Percentiles rank a stretch among this genome's conserved stretches.
Conservation (phyloP, 495 filamentous ascomycete genomes). For the Penicillium odoratum region DNA sequence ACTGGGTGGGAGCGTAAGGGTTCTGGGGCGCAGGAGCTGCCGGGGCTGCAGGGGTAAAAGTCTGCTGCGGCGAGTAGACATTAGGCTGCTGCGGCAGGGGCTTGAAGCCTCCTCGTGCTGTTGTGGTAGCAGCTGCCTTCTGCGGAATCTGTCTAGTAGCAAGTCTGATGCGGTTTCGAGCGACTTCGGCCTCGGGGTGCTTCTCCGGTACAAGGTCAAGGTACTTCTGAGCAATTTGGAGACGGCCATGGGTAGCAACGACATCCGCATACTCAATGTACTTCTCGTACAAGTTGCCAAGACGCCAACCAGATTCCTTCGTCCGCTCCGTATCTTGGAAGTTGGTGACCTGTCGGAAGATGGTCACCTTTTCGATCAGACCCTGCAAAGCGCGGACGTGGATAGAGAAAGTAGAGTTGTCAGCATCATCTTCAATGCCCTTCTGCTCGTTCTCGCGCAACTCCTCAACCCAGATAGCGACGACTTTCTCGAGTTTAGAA, state of each 20-base stretch:
- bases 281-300: slow-evolving; percentile 84
- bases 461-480: slow-evolving; percentile 89
- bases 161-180: slow-evolving; percentile 80
- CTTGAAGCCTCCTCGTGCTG: slow-evolving; percentile 29
- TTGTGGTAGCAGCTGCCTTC: slow-evolving; percentile 25
- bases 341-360: slow-evolving; percentile 92
- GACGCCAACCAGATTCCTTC: slow-evolving; percentile 79
- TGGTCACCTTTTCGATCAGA: slow-evolving; percentile 97
- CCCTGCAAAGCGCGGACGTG: slow-evolving; percentile 86
- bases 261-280: slow-evolving; percentile 98
- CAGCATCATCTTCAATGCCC: slow-evolving; percentile 62
- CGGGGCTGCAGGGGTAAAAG: slow-evolving; percentile 36
- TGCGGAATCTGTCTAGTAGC: slow-evolving; percentile 70
- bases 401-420: slow-evolving; percentile 83
- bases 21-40: slow-evolving; percentile 30
- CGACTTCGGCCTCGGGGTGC: slow-evolving; percentile 86
- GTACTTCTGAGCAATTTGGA: slow-evolving; percentile 86
- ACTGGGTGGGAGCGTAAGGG: slow-evolving; percentile 25
- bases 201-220: slow-evolving; percentile 81
- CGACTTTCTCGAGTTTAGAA: slow-evolving; percentile 95
- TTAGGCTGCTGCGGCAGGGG: slow-evolving; percentile 42
- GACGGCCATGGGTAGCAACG: slow-evolving; percentile 83
- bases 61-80: slow-evolving; percentile 40
- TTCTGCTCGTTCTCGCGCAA: slow-evolving; percentile 78
- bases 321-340: slow-evolving; percentile 78